phyloP scores from a whole-genome alignment of 371 early-diverging fungal species.

The Mucor piriformis region DNA sequence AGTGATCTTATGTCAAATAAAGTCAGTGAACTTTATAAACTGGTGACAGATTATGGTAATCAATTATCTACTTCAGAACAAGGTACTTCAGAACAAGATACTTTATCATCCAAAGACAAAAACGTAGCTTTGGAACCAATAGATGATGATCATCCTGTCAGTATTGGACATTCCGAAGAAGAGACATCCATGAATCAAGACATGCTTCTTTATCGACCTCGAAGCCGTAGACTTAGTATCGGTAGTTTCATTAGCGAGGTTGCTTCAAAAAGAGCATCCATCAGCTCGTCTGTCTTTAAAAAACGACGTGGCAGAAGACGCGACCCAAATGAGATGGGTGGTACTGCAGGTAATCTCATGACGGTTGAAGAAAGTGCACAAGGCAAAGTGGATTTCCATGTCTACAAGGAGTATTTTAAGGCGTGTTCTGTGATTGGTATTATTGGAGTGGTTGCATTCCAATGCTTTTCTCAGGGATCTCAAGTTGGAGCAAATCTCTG shows the following conservation, averaged over 20 bases:
- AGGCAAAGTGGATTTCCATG: slow-evolving; percentile 73
- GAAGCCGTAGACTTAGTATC: slow-evolving; percentile 23
- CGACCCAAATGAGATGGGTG: slow-evolving; percentile 14
- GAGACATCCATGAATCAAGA: slow-evolving; percentile 23
- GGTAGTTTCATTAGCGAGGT: slow-evolving; percentile 22
- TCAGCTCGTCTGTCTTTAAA: slow-evolving; percentile 41
- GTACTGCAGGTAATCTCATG: slow-evolving; percentile 56
- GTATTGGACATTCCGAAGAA: slow-evolving; percentile 12
- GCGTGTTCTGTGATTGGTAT: slow-evolving; percentile 70
- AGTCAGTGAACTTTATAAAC: slow-evolving; percentile 53
- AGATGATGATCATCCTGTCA: slow-evolving; percentile 22
- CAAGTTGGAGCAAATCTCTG: slow-evolving; percentile 68
- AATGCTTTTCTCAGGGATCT: slow-evolving; percentile 58
- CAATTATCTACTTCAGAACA: slow-evolving; percentile 20
- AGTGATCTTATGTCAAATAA: slow-evolving; percentile 64
- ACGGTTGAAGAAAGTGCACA: slow-evolving; percentile 77
- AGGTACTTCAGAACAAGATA: slow-evolving; percentile 17
- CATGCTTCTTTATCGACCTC: slow-evolving; percentile 25
- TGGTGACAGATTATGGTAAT: slow-evolving; percentile 51
- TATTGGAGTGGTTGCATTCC: slow-evolving; percentile 53
- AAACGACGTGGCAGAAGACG: neutral
- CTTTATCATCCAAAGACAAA: neutral
- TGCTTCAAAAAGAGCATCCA: slow-evolving; percentile 50
- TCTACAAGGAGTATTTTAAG: slow-evolving; percentile 78
- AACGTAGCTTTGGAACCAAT: slow-evolving; percentile 15